Base-by-base conservation (phyloP, 2,329 filamentous ascomycete species). In the Ophiostoma australiae region DNA sequence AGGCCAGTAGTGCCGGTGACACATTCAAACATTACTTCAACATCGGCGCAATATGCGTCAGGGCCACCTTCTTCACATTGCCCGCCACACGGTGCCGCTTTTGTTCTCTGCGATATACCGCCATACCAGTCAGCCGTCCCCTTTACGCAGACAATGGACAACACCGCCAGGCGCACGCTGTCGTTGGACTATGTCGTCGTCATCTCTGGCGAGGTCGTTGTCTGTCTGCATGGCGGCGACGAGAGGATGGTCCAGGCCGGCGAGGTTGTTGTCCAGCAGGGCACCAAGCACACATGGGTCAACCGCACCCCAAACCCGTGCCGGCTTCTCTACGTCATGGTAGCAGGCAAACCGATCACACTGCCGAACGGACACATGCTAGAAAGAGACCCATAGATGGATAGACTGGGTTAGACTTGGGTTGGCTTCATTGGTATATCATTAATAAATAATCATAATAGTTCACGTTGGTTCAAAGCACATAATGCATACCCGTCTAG, bases 201-300 rank as follows among this genome's bases (percentile, higher is more conserved):
- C 7, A n/a, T 58, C 52, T 58, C n/a, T 7, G 67, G 67, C 4
- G 31, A 55, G 6, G 39, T 68, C 17, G 27, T n/a, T 5, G 44
- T 68, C 13, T 68, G 67, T 35, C 41, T 68, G 4, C 41, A 68
- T 17, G 67, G 67, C 15, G 81, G 81, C 4, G 80, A 80, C 66
- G 80, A 81, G 74, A 81, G 76, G 73, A 77, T 75, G 3, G 39
- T 82, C 1, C 73, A 72, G 37, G 74, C 75, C 2, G 81, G 81
- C 10, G 81, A 84, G 65, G 74, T 80, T 11, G 75, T 82, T 48
- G 77, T 83, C 0, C 79, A 82, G 75, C 76, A 80, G 63, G 83
- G 82, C 0, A 79, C 77, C 11, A 82, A 80, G 70, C 83, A 85
- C 75, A 75, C 76, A 17, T 85, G 82, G 81, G 74, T 78, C 20